Percentiles rank a stretch among this genome's conserved stretches.
Evolutionary conservation across 2,329 filamentous ascomycete genomes (phyloP).

Genomic region (Clarireedia sp.): DNA sequence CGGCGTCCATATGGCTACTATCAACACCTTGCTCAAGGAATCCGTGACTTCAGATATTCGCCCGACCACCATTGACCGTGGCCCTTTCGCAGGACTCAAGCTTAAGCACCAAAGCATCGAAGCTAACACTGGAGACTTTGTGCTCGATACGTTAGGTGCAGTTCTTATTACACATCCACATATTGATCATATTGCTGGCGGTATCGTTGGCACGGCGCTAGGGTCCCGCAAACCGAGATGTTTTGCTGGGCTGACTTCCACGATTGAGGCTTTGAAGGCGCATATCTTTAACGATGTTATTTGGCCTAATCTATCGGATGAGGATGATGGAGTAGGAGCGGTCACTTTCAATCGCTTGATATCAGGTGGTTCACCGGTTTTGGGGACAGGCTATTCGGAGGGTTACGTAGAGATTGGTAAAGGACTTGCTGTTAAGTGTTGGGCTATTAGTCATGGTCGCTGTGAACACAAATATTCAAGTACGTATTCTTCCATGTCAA

Average conservation of each 20-base stretch:
- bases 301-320: slow-evolving; percentile 95
- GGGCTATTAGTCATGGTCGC: slow-evolving; percentile 77
- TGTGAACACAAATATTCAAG: neutral
- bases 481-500: neutral
- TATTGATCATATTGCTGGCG: neutral
- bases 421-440: slow-evolving; percentile 79
- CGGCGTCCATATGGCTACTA: slow-evolving; percentile 79
- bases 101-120: slow-evolving; percentile 58
- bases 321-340: slow-evolving; percentile 87
- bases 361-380: slow-evolving; percentile 77
- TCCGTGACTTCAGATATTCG: slow-evolving; percentile 20
- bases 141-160: slow-evolving; percentile 35
- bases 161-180: neutral
- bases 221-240: slow-evolving; percentile 76
- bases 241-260: slow-evolving; percentile 75
- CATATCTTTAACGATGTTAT: slow-evolving; percentile 98
- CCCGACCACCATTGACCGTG: slow-evolving; percentile 50
- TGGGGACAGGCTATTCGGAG: slow-evolving; percentile 70
- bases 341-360: slow-evolving; percentile 84
- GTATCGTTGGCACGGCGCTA: slow-evolving; percentile 80
- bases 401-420: slow-evolving; percentile 87
- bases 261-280: slow-evolving; percentile 84
- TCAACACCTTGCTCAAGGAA: slow-evolving; percentile 59
- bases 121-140: slow-evolving; percentile 76
- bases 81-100: slow-evolving; percentile 73